These are phyloP conservation scores for Arabidopsis lyrata DNA, from an alignment of 441 rosid species.

Conservation along the genomic window DNA sequence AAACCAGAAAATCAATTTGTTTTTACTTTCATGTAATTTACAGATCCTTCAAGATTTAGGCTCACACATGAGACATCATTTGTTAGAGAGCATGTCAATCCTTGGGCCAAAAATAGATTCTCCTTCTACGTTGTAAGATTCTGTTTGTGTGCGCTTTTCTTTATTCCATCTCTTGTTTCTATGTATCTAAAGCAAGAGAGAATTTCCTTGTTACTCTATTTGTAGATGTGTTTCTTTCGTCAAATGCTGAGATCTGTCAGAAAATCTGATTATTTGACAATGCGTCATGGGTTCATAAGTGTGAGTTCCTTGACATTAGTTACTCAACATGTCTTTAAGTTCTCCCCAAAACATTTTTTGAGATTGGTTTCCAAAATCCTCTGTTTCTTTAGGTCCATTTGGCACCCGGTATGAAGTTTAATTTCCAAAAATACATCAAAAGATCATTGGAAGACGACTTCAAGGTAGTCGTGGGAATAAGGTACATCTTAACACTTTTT, in stretches of 20 bases:
- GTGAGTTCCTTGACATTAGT: constrained; percentile 54
- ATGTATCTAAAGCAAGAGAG: not conserved
- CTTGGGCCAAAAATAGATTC: constrained; percentile 58
- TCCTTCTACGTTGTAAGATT: constrained; percentile 72
- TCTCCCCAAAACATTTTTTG: not conserved
- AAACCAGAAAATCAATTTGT: constrained; percentile 2
- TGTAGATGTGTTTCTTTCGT: constrained; percentile 82
- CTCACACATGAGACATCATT: constrained; percentile 95
- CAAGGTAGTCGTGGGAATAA: constrained; percentile 80
- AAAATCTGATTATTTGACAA: constrained; percentile 79
- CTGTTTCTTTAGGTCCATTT: constrained; percentile 73
- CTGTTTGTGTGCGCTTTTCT: constrained; percentile 3
- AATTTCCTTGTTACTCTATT: not conserved
- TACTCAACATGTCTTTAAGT: constrained; percentile 6
- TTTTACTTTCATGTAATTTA: constrained; percentile 26
- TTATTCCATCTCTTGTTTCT: not conserved
- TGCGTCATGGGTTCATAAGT: constrained; percentile 85
- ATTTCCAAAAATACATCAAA: constrained; percentile 83
- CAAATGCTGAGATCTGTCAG: constrained; percentile 88
- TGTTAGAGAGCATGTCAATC: constrained; percentile 69
- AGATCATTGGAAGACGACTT: constrained; percentile 92
- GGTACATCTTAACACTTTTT: constrained; percentile 48
- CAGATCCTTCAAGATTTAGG: constrained; percentile 86
- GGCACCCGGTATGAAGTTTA: constrained; percentile 77
- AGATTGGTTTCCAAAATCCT: constrained; percentile 1